Percentiles rank a stretch among this genome's conserved stretches.
Evolutionary conservation across 2,329 filamentous ascomycete species (phyloP).

Genomic region (Cercospora nicotianae): DNA sequence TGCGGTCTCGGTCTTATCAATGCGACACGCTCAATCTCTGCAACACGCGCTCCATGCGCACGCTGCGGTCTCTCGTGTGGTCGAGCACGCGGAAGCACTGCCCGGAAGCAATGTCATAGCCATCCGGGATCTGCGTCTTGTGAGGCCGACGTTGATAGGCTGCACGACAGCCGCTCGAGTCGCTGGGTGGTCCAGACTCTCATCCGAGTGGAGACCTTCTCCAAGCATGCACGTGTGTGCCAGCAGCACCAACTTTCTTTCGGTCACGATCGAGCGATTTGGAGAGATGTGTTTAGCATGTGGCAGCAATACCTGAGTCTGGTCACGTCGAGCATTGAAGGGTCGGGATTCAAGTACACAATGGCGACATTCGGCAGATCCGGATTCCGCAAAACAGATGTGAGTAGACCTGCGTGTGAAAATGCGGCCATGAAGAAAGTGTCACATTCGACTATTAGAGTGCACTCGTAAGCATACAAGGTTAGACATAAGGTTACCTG

Average conservation of each 20-base stretch:
- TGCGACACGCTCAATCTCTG: neutral
- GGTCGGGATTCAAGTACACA: neutral
- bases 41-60: neutral
- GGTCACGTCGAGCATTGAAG: too few species aligned
- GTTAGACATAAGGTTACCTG: neutral
- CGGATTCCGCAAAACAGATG: too few species aligned
- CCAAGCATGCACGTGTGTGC: conserved; percentile 1
- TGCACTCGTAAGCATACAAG: neutral
- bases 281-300: too few species aligned
- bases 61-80: conserved; percentile 10
- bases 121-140: conserved; percentile 1
- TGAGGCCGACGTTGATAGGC: neutral
- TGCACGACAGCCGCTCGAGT: conserved; percentile 7
- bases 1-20: neutral
- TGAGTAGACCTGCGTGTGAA: neutral
- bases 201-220: neutral
- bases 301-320: too few species aligned
- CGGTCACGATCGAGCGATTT: neutral
- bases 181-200: conserved; percentile 3
- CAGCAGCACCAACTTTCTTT: neutral
- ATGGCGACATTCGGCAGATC: neutral
- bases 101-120: conserved; percentile 6
- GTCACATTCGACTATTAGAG: neutral
- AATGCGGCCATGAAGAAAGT: neutral
- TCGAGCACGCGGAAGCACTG: conserved; percentile 11